Base-by-base conservation (phyloP, 1,284 basidiomycete species). In the Sparassis latifolia region DNA sequence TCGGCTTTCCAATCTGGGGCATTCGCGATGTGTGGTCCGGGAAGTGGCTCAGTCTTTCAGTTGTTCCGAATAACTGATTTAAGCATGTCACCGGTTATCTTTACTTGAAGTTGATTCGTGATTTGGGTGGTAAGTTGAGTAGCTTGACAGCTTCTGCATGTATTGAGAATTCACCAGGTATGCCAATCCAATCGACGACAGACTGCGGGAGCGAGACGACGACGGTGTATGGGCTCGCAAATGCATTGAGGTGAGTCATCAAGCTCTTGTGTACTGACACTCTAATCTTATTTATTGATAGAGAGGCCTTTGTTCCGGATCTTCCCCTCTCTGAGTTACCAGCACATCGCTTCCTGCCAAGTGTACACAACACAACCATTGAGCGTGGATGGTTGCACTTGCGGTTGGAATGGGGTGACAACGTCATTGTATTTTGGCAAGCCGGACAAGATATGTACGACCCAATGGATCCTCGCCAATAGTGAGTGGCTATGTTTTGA, bases 1-100 rank as follows among this genome's bases (percentile, higher is more conserved):
- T 70, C 48, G 67, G 69, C 3, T 69, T 71, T 58, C 66, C 63
- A 1, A 62, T 69, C 9, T 72, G 60, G 58, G 69, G 56, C 3
- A 45, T 71, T 39, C 56, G 62, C 6, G 66, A 72, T 47, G 56
- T 64, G 56, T 62, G 59, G 2, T 64, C 61, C 0, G 58, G 60
- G 2, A 53, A 58, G 32, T 71, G 63, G 62, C 53, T 71, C 27
- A 63, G 57, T 41, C 56, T 55, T 3, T 69, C 65, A 64, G 66
- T 70, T 37, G 62, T 71, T 2, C 69, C 68, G 1, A 69, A 58
- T 48, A 71, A 71, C 53, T 52, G 62, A 5, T 33, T 63, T 6
- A 58, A 52, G 1, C 27, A 52, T 38, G 49, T 62, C 7, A 47
- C 69, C 33, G 60, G 54, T 10, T 70, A 70, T 55, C 49, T 69